Evolutionary conservation across 768 basidiomycete genomes (phyloP).

Genomic region (Trametes sanguinea): DNA sequence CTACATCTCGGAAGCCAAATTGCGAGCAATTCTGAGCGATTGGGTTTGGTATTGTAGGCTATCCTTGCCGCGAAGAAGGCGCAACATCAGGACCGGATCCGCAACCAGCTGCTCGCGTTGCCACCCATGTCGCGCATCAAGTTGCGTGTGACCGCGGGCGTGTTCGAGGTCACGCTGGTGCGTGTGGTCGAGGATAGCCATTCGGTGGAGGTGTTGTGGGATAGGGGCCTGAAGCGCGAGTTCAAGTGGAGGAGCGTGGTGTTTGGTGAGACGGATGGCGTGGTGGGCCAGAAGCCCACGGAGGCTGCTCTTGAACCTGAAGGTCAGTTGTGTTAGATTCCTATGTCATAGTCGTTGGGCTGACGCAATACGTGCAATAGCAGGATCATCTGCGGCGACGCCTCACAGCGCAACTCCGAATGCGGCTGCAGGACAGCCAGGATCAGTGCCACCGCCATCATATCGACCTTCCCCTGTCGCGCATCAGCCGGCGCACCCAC

Average conservation of each 20-base stretch:
- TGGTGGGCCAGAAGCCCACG: slow-evolving; percentile 71
- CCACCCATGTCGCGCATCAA: slow-evolving; percentile 76
- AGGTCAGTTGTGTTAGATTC: slow-evolving; percentile 41
- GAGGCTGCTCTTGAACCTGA: slow-evolving; percentile 49
- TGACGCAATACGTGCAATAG: background rate
- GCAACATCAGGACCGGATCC: slow-evolving; percentile 73
- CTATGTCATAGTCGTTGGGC: background rate
- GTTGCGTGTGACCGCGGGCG: slow-evolving; percentile 80
- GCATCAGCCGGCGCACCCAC: slow-evolving; percentile 23
- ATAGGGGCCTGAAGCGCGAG: slow-evolving; percentile 68
- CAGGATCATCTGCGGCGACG: background rate
- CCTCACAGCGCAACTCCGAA: background rate
- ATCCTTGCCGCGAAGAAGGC: slow-evolving; percentile 75
- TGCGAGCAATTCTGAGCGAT: background rate
- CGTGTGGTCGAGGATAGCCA: slow-evolving; percentile 68
- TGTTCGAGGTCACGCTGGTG: slow-evolving; percentile 82
- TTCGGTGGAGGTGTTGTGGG: slow-evolving; percentile 83
- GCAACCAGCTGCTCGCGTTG: slow-evolving; percentile 67
- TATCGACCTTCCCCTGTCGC: background rate
- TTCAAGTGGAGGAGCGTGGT: slow-evolving; percentile 84
- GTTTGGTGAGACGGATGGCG: slow-evolving; percentile 70
- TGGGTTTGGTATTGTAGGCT: slow-evolving; percentile 46
- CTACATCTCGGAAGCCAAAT: background rate
- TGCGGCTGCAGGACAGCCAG: background rate
- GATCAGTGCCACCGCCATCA: background rate